These are phyloP conservation scores for Candida chilensis DNA, from an alignment of 805 yeast genomes.

Conservation along the genomic window DNA sequence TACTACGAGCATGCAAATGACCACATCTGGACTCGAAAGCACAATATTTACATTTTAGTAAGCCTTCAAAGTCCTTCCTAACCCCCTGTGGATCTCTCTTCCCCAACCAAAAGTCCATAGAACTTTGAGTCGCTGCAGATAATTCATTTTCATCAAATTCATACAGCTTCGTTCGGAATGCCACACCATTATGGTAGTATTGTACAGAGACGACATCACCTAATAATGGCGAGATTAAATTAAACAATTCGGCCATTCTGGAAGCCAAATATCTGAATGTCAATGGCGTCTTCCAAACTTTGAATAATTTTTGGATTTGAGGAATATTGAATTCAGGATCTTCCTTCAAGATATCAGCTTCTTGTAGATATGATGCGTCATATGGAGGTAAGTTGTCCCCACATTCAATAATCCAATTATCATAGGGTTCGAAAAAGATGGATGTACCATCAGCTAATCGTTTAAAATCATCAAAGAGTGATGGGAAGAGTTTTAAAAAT, in stretches of 20 bases:
- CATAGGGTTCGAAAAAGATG: conserved; percentile 32
- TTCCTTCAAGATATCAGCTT: conserved; percentile 6
- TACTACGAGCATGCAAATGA: too few species aligned
- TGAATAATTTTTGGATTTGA: conserved; percentile 17
- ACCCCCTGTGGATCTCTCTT: conserved; percentile 34
- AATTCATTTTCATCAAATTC: conserved; percentile 22
- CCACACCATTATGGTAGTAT: conserved; percentile 36
- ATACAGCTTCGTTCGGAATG: conserved; percentile 31
- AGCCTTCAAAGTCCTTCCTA: too few species aligned
- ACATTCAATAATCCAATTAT: conserved; percentile 7
- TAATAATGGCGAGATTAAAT: conserved; percentile 20
- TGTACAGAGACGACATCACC: conserved; percentile 34
- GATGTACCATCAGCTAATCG: conserved; percentile 34
- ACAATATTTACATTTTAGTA: too few species aligned
- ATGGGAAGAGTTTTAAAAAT: conserved; percentile 23
- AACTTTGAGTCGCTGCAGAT: conserved; percentile 14
- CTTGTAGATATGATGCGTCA: conserved; percentile 6
- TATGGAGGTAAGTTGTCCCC: conserved; percentile 5
- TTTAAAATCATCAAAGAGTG: conserved; percentile 31
- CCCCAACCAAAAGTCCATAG: conserved; percentile 53
- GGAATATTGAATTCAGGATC: conserved; percentile 10
- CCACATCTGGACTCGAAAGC: too few species aligned
- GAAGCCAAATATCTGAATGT: conserved; percentile 50
- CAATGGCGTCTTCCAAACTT: conserved; percentile 42
- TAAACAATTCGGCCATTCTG: conserved; percentile 39